phyloP scores from a whole-genome alignment of 2,329 filamentous ascomycete species.

The Blastomyces emzantsi region DNA sequence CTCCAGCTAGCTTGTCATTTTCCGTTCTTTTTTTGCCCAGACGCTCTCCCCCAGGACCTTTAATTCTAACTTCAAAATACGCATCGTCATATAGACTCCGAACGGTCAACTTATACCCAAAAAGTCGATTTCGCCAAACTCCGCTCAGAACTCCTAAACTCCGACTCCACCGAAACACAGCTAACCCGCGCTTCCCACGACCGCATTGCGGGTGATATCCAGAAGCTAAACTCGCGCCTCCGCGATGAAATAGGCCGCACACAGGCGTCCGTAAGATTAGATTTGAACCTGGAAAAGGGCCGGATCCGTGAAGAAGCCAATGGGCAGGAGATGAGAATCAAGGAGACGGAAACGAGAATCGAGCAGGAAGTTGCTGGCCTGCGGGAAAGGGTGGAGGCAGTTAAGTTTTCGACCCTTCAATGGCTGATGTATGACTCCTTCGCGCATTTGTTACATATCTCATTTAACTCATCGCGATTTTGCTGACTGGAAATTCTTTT shows the following conservation, averaged over 20 bases:
- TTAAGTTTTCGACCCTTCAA: slow-evolving; percentile 96
- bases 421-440: slow-evolving; percentile 79
- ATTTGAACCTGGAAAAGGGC: slow-evolving; percentile 94
- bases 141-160: slow-evolving; percentile 82
- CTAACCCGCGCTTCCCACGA: slow-evolving; percentile 86
- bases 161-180: slow-evolving; percentile 83
- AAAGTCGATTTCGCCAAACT: slow-evolving; percentile 98
- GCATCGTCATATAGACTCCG: slow-evolving; percentile 33
- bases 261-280: slow-evolving; percentile 82
- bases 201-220: slow-evolving; percentile 84
- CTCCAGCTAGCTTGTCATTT: background rate
- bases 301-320: slow-evolving; percentile 94
- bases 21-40: background rate
- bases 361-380: slow-evolving; percentile 92
- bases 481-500: slow-evolving; percentile 21
- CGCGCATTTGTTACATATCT: background rate
- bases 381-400: slow-evolving; percentile 84
- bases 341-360: slow-evolving; percentile 97
- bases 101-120: slow-evolving; percentile 56
- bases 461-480: background rate
- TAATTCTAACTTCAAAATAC: background rate
- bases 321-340: slow-evolving; percentile 93
- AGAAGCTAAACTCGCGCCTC: slow-evolving; percentile 80
- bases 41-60: background rate
- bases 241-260: slow-evolving; percentile 92